Percentiles rank a stretch among this genome's conserved stretches.
phyloP scores from a whole-genome alignment of 2,329 filamentous ascomycete species.

The Pezicula radicicola region DNA sequence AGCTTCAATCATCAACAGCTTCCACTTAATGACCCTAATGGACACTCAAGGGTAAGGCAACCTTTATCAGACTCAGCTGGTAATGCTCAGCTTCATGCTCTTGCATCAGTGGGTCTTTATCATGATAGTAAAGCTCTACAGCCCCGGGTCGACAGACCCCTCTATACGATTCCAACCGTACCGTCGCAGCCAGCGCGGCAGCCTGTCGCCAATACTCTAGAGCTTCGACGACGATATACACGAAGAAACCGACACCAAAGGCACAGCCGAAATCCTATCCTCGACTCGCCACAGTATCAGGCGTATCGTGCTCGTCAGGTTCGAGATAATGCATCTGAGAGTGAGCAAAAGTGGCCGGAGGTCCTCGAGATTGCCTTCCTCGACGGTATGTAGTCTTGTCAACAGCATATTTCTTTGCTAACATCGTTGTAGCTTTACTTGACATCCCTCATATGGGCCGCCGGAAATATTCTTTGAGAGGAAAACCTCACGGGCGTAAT shows the following conservation, averaged over 20 bases:
- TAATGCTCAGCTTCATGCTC: constrained; percentile 24
- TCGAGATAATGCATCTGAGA: constrained; percentile 57
- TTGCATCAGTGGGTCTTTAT: constrained; percentile 20
- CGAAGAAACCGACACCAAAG: constrained; percentile 24
- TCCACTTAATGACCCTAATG: constrained; percentile 16
- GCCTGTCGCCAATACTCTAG: constrained; percentile 14
- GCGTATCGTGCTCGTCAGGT: constrained; percentile 64
- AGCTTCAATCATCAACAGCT: constrained; percentile 16
- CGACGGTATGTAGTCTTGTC: constrained; percentile 50
- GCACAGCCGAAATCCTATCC: constrained; percentile 52
- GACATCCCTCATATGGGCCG: constrained; percentile 65
- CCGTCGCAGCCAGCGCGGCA: constrained; percentile 15
- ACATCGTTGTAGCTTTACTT: constrained; percentile 49
- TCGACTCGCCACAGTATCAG: constrained; percentile 59
- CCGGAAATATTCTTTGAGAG: constrained; percentile 63
- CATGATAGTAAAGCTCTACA: constrained; percentile 24
- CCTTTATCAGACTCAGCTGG: constrained; percentile 26
- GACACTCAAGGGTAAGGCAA: constrained; percentile 16
- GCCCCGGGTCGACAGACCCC: constrained; percentile 15
- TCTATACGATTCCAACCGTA: constrained; percentile 22
- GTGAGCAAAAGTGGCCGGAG: constrained; percentile 59
- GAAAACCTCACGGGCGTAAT: constrained; percentile 64
- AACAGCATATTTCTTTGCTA: constrained; percentile 9
- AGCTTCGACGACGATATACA: constrained; percentile 29
- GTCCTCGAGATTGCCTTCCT: constrained; percentile 65